These are phyloP conservation scores for Mortierella sp. DNA, from an alignment of 371 early-diverging fungal genomes.

Conservation along the genomic window DNA sequence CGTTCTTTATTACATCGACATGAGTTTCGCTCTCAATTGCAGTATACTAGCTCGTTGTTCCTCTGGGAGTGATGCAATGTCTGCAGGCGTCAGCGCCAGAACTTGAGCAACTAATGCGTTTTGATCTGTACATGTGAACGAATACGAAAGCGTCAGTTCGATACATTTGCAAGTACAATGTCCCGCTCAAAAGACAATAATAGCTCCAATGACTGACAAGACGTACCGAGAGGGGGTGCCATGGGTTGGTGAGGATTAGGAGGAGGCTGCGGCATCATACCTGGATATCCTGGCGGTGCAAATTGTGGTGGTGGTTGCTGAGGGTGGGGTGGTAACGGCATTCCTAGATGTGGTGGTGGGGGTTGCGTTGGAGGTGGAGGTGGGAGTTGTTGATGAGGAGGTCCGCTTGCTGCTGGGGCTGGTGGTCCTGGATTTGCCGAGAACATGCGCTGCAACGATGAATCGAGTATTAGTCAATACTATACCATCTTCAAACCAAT, in stretches of 20 bases:
- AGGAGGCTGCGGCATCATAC: constrained; percentile 39
- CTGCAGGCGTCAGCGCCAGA: constrained; percentile 65
- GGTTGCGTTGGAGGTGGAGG: constrained; percentile 25
- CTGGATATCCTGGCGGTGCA: constrained; percentile 42
- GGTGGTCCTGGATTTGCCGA: constrained; percentile 54
- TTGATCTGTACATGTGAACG: too few relatives aligned
- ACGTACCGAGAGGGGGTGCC: constrained; percentile 32
- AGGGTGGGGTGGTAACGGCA: constrained; percentile 40
- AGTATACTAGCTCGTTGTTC: constrained; percentile 67
- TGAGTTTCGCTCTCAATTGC: constrained; percentile 54
- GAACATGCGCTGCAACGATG: constrained; percentile 31
- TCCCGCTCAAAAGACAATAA: too few relatives aligned
- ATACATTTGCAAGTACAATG: too few relatives aligned
- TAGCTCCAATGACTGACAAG: too few relatives aligned
- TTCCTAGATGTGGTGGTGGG: constrained; percentile 38
- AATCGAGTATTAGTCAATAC: too few relatives aligned
- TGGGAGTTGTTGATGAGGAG: constrained; percentile 36
- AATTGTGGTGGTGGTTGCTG: constrained; percentile 31
- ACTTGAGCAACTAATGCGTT: constrained; percentile 66
- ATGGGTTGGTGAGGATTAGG: constrained; percentile 9
- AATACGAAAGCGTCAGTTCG: too few relatives aligned
- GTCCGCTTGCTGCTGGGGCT: constrained; percentile 20
- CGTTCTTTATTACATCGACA: constrained; percentile 4
- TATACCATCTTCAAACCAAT: too few relatives aligned
- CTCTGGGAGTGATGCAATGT: constrained; percentile 65